phyloP scores from a whole-genome alignment of 2,329 filamentous ascomycete genomes.

The Diaporthe longicolla region DNA sequence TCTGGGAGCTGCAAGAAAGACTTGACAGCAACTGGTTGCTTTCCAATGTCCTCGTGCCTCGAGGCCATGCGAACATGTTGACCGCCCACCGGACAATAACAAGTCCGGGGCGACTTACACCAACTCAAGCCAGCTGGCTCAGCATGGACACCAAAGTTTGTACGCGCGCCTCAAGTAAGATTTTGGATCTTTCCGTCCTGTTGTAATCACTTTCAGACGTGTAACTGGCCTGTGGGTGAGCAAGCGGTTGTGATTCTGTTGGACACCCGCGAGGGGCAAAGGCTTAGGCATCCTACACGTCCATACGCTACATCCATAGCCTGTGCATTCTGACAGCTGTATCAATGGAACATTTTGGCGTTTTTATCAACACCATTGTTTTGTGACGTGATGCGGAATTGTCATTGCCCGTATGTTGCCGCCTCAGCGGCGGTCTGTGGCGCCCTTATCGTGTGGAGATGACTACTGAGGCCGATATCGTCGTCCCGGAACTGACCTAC shows the following conservation, averaged over 20 bases:
- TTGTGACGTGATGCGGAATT: constrained; percentile 35
- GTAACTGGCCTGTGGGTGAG: background rate
- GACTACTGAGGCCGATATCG: constrained; percentile 39
- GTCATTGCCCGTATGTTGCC: constrained; percentile 37
- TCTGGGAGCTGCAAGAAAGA: too few species aligned
- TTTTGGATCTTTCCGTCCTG: background rate
- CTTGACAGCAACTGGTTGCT: too few species aligned
- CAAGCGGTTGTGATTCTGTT: too few species aligned
- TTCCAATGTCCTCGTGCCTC: background rate
- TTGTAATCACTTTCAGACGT: background rate
- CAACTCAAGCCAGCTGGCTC: background rate
- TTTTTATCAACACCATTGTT: constrained; percentile 11
- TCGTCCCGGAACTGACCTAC: constrained; percentile 40
- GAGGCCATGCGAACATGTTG: background rate
- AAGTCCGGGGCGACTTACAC: background rate
- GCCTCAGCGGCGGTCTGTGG: background rate
- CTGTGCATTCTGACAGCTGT: background rate
- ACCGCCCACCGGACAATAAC: constrained; percentile 1
- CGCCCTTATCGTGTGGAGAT: constrained; percentile 36
- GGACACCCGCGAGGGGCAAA: too few species aligned
- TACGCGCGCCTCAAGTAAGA: too few species aligned
- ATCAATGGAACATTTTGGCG: background rate
- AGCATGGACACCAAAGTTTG: too few species aligned
- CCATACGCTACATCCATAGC: background rate
- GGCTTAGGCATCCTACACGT: too few species aligned